A percentile compares a stretch with the other conserved stretches of the same genome.
phyloP scores from a whole-genome alignment of 2,329 filamentous ascomycete species.

The Cryoendolithus antarcticus region DNA sequence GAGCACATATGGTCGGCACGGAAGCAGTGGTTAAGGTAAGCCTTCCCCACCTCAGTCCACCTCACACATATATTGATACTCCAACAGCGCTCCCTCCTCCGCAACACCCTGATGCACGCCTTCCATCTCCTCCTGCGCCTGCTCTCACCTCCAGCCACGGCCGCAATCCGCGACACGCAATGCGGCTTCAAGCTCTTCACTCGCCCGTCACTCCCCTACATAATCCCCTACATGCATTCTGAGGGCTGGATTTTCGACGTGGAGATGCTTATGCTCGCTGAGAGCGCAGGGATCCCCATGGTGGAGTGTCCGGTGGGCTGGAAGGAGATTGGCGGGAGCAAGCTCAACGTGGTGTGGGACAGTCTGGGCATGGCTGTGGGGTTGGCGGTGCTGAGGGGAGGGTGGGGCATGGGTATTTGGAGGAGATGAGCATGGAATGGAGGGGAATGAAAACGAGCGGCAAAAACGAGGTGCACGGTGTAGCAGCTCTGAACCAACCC shows the following conservation, averaged over 20 bases:
- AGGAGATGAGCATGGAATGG: slow-evolving; percentile 28
- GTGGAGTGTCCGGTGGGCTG: slow-evolving; percentile 87
- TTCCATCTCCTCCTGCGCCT: slow-evolving; percentile 88
- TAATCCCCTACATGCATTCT: slow-evolving; percentile 93
- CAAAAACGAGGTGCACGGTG: no score
- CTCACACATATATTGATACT: slow-evolving; percentile 6
- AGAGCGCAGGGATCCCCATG: slow-evolving; percentile 81
- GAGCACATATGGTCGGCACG: slow-evolving; percentile 85
- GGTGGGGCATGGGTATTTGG: slow-evolving; percentile 88
- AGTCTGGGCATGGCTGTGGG: slow-evolving; percentile 91
- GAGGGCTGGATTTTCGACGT: slow-evolving; percentile 99
- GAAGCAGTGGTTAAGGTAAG: slow-evolving; percentile 82
- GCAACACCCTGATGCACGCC: slow-evolving; percentile 93
- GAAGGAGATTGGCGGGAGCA: slow-evolving; percentile 92
- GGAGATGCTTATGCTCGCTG: slow-evolving; percentile 97
- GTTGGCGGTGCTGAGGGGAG: slow-evolving; percentile 68
- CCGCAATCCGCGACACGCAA: slow-evolving; percentile 84
- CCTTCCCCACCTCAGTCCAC: background rate
- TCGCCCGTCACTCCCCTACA: slow-evolving; percentile 69
- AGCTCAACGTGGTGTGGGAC: slow-evolving; percentile 86
- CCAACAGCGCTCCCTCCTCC: slow-evolving; percentile 66
- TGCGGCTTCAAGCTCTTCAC: slow-evolving; percentile 98
- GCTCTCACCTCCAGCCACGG: slow-evolving; percentile 79
- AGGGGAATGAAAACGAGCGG: background rate
- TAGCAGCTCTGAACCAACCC: no score